Conservation (phyloP, 768 basidiomycete genomes). For the Udeniomyces megalosporus region DNA sequence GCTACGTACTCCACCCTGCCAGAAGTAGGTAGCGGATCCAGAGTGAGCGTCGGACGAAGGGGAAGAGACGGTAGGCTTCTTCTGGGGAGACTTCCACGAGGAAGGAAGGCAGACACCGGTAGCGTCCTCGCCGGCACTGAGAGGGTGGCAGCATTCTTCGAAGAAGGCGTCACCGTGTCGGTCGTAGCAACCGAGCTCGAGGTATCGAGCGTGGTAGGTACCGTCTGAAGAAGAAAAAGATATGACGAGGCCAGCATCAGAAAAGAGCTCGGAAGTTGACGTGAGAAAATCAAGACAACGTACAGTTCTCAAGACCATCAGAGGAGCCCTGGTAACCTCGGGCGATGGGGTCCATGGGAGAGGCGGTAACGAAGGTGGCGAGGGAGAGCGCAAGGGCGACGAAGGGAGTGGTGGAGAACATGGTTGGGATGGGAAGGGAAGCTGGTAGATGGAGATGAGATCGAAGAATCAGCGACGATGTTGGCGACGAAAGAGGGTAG, state of each 20-base stretch:
- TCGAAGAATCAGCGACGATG: no score
- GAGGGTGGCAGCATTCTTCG: conserved; percentile 47
- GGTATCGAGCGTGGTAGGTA: conserved; percentile 1
- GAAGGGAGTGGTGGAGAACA: background rate
- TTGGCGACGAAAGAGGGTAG: background rate
- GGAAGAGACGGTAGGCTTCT: conserved; percentile 35
- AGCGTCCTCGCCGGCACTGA: conserved; percentile 45
- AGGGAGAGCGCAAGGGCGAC: background rate
- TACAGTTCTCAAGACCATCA: background rate
- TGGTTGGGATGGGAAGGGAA: background rate
- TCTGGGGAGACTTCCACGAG: conserved; percentile 41
- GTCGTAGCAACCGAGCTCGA: conserved; percentile 20
- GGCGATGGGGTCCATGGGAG: background rate
- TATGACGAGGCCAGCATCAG: background rate
- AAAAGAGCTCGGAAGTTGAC: no score
- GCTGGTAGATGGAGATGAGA: background rate
- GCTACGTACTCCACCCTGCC: conserved; percentile 13
- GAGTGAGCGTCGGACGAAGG: conserved; percentile 36
- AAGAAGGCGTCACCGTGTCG: background rate
- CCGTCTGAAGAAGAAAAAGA: background rate
- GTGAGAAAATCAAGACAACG: background rate
- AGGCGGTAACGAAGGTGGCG: background rate
- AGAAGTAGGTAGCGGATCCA: conserved; percentile 39
- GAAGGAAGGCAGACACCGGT: conserved; percentile 41
- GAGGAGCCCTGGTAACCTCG: background rate